Conservation (phyloP, 2,329 filamentous ascomycete species). For the Aspergillus nomiae region DNA sequence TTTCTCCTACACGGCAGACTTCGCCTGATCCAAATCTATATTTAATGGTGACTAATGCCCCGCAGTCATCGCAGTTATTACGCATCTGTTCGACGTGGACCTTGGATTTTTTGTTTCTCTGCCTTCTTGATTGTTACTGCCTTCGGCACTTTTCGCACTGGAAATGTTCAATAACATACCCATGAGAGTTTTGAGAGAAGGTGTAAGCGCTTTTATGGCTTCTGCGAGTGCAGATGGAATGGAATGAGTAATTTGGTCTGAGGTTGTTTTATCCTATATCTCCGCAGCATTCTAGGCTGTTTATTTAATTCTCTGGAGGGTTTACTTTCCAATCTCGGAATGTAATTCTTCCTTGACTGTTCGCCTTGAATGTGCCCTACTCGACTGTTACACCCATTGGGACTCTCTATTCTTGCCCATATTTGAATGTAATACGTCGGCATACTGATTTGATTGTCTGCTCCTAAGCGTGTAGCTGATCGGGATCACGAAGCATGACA, state of each 20-base stretch:
- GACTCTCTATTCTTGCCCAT: neutral
- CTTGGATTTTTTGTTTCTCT: slow-evolving; percentile 21
- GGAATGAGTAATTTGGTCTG: slow-evolving; percentile 22
- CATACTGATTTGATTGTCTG: neutral
- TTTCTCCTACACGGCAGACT: slow-evolving; percentile 95
- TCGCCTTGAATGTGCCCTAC: neutral
- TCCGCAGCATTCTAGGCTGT: slow-evolving; percentile 14
- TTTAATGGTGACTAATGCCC: slow-evolving; percentile 13
- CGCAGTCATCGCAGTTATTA: slow-evolving; percentile 12
- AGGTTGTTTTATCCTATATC: slow-evolving; percentile 13
- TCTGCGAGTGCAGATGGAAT: slow-evolving; percentile 23
- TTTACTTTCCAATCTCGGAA: slow-evolving; percentile 16
- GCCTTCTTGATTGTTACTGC: slow-evolving; percentile 23
- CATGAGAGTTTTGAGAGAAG: slow-evolving; percentile 30
- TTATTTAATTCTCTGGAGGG: slow-evolving; percentile 12
- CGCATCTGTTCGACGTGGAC: slow-evolving; percentile 13
- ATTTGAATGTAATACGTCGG: neutral
- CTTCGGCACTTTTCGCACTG: slow-evolving; percentile 24
- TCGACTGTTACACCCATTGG: neutral
- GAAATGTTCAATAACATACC: slow-evolving; percentile 29
- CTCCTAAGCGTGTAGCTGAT: neutral
- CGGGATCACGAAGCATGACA: neutral
- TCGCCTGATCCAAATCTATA: slow-evolving; percentile 58
- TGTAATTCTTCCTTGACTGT: slow-evolving; percentile 14
- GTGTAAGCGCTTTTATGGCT: slow-evolving; percentile 14